Evolutionary conservation across 1,284 basidiomycete species (phyloP), one percentile per base, ranked within the genome.

Genomic region (Tilletia horrida): DNA sequence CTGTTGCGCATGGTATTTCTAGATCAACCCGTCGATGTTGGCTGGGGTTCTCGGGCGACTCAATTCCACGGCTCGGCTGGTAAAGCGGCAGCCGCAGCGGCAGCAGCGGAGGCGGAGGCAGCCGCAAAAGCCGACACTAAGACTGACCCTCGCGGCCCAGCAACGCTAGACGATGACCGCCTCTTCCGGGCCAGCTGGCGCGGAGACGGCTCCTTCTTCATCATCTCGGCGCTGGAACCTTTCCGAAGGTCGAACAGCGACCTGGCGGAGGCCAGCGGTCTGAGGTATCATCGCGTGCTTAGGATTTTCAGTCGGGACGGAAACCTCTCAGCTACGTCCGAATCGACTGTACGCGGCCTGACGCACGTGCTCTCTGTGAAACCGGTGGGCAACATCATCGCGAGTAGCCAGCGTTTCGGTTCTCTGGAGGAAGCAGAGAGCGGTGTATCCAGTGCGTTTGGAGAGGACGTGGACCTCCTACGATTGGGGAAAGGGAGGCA

Each of bases 31-130:
- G 92, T 97, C 76, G 92, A 94, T 74, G 91, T 97, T 66, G 96
- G 96, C 9, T 99, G 96, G 96, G 96, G 96, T 35, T 92, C 91
- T 3, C 96, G 95, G 79, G 87, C 91, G 76, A 98, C 96, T 0
- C 96, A 99, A 81, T 99, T 99, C 81, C 94, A 97, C 76, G 96
- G 96, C 14, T 94, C 93, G 0, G 85, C 93, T 3, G 96, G 96
- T 35, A 98, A 97, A 82, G 85, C 87, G 9, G 91, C 91, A 3
- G 91, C 92, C 0, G 76, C 82, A 27, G 76, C 83, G 1, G 77
- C 82, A 1, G 87, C 87, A 69, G 85, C 86, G 0, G 82, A 86
- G 0, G 80, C 85, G 27, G 82, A 84, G 29, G 76, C 84, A 8
- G 74, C 77, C 2, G 69, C 69, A 62, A 69, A 67, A 52, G 66